Evolutionary conservation across 441 rosid genomes (phyloP).

Genomic region (Bocquillonia castaneifolia): DNA sequence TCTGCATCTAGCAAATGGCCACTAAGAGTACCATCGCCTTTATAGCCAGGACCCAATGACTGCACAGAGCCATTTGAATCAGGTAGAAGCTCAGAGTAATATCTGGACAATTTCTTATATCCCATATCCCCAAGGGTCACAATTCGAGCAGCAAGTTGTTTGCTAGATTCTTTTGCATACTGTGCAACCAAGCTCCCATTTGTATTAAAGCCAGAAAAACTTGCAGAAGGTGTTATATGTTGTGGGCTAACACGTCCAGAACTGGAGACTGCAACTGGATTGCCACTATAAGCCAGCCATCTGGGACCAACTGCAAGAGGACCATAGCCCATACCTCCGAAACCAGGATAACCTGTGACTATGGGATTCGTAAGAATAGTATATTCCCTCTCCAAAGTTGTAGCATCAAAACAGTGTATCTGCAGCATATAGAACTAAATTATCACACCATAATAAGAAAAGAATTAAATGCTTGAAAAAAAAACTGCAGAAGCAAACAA

Average conservation of each 20-base stretch:
- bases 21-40: constrained; percentile 47
- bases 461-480: neutral
- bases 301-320: constrained; percentile 93
- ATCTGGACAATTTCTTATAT: constrained; percentile 57
- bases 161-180: constrained; percentile 85
- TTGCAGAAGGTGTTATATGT: constrained; percentile 49
- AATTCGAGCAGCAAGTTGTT: constrained; percentile 81
- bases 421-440: constrained; percentile 35
- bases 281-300: constrained; percentile 92
- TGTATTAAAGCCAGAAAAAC: constrained; percentile 47
- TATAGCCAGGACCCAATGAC: constrained; percentile 46
- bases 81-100: constrained; percentile 69
- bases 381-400: constrained; percentile 55
- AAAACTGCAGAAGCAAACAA: constrained; percentile 22
- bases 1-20: constrained; percentile 59
- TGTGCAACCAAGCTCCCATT: constrained; percentile 61
- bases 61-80: constrained; percentile 47
- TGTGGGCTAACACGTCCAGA: constrained; percentile 60
- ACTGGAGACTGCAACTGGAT: constrained; percentile 46
- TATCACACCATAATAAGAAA: constrained; percentile 12
- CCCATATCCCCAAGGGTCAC: constrained; percentile 74
- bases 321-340: constrained; percentile 74
- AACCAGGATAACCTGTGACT: constrained; percentile 34
- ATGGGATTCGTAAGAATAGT: constrained; percentile 65
- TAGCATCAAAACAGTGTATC: constrained; percentile 79